Conservation (phyloP, 306 rosid species). For the Parietaria judaica region DNA sequence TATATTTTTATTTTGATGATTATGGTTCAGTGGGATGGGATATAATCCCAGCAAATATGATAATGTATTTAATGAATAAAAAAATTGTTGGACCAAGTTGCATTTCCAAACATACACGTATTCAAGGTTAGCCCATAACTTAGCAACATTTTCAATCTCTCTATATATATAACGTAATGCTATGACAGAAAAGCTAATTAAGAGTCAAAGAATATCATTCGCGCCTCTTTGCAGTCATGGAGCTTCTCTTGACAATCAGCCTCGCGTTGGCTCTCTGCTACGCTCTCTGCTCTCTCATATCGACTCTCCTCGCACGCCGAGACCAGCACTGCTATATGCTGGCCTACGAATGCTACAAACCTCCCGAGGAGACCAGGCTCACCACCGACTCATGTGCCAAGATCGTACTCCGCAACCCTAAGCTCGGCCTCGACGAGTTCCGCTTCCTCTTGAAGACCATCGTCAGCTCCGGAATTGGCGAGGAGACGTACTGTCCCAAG, state of each 20-base stretch:
- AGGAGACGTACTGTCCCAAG: conserved; percentile 65
- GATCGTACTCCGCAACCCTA: conserved; percentile 46
- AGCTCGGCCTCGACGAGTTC: conserved; percentile 54
- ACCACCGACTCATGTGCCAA: conserved; percentile 32
- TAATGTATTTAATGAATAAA: too few relatives aligned
- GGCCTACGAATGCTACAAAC: conserved; percentile 66
- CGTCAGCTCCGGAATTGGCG: conserved; percentile 67
- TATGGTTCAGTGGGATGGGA: too few relatives aligned
- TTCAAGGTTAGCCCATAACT: too few relatives aligned
- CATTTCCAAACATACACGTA: too few relatives aligned
- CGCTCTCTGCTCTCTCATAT: neutral
- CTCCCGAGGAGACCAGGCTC: conserved; percentile 46
- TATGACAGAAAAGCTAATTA: too few relatives aligned
- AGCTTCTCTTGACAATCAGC: conserved; percentile 15
- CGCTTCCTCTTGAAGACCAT: conserved; percentile 58
- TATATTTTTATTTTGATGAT: too few relatives aligned
- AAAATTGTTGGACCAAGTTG: too few relatives aligned
- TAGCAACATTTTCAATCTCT: too few relatives aligned
- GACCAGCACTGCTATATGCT: conserved; percentile 54
- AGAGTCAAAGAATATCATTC: neutral
- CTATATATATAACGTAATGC: too few relatives aligned
- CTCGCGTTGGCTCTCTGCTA: conserved; percentile 5
- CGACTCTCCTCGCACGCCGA: conserved; percentile 9
- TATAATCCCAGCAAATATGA: too few relatives aligned
- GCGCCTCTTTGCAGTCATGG: conserved; percentile 11